A percentile compares a stretch with the other conserved stretches of the same genome.
Conservation (phyloP, 148 eudicot species). For the Pouteria glomerata region DNA sequence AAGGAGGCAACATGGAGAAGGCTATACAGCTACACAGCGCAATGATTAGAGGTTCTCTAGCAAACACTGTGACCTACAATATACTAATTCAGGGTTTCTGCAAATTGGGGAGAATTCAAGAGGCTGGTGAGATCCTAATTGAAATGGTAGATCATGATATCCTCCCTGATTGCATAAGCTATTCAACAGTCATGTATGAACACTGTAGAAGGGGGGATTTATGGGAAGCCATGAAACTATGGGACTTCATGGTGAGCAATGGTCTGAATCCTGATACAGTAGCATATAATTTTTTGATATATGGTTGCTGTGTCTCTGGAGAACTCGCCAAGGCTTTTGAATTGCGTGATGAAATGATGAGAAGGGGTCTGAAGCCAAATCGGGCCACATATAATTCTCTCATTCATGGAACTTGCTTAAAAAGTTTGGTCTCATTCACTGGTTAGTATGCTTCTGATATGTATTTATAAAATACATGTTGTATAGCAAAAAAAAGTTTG, state of each 20-base stretch:
- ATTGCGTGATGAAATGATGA: constrained; percentile 58
- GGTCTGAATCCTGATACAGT: constrained; percentile 65
- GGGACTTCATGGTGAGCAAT: constrained; percentile 65
- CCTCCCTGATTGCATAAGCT: constrained; percentile 79
- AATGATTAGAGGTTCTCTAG: constrained; percentile 47
- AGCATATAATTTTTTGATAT: constrained; percentile 64
- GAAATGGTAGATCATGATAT: constrained; percentile 54
- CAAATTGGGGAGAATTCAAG: constrained; percentile 58
- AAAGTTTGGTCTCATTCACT: neutral
- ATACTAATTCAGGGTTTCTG: constrained; percentile 75
- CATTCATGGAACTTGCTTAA: constrained; percentile 19
- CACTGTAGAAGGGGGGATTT: constrained; percentile 57
- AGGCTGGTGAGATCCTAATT: constrained; percentile 44
- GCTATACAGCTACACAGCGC: constrained; percentile 55
- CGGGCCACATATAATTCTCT: constrained; percentile 31
- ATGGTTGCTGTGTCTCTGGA: constrained; percentile 67
- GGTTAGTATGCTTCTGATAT: neutral
- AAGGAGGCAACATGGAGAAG: constrained; percentile 52
- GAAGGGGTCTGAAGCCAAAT: constrained; percentile 46
- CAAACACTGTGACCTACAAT: constrained; percentile 73
- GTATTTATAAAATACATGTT: neutral
- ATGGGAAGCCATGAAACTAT: constrained; percentile 50
- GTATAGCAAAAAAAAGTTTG: neutral
- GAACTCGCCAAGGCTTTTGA: constrained; percentile 55
- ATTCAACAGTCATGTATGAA: constrained; percentile 63